Evolutionary conservation across 371 early-diverging fungal species (phyloP), one percentile per base, ranked within the genome.

Genomic region (Lichtheimia hyalospora): DNA sequence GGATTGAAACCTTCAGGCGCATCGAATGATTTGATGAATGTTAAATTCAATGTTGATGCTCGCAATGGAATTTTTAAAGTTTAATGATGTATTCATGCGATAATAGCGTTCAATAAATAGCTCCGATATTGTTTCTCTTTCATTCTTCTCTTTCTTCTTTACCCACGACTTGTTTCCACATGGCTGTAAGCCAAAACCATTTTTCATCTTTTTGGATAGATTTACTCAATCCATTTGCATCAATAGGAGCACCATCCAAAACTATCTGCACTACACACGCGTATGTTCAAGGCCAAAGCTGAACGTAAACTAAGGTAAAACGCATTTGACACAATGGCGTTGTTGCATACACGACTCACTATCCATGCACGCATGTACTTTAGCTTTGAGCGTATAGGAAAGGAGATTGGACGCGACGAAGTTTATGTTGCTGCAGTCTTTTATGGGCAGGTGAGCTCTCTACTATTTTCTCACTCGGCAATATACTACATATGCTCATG

Each of bases 371-470:
- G 16, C 18, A 14, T 15, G 14, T 16, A 20, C 34, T 14, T 16
- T 51, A 87, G 87, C 27, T 89, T 89, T 67, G 78, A 81, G 21
- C 66, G 84, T 25, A 86, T 89, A 52, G 87, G 81, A 13, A 60
- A 74, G 18, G 71, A 73, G 44, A 67, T 89, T 28, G 78, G 74
- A 2, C 79, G 75, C 43, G 81, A 86, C 65, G 89, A 89, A 68
- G 83, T 88, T 0, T 89, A 87, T 75, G 84, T 83, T 10, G 89
- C 89, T 12, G 70, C 86, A 2, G 71, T 89, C n/a, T 89, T 89
- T 62, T 89, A 87, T 65, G 89, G 89, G 20, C 83, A 85, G 73
- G 85, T 82, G 70, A 62, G 21, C 3, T 1, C 10, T 16, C 23
- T 34, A 5, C 5, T 0, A 18, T 20, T n/a, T 7, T n/a, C 52